These are phyloP conservation scores for Arthrinium phaeospermum DNA, from an alignment of 2,329 filamentous ascomycete species.

Conservation along the genomic window DNA sequence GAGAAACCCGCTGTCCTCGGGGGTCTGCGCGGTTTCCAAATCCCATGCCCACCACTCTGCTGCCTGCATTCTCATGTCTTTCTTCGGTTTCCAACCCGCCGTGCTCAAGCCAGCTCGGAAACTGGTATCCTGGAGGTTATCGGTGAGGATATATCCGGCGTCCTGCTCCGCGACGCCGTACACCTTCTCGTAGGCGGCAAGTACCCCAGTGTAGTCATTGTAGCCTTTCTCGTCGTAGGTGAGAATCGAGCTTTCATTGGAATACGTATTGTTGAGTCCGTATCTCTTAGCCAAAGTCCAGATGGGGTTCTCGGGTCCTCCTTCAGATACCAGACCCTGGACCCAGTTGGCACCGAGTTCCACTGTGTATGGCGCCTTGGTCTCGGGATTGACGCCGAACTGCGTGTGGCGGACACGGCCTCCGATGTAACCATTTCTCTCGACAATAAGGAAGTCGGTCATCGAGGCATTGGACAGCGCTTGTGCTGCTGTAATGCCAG, in stretches of 20 bases:
- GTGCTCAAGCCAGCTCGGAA: slow-evolving; percentile 63
- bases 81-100: slow-evolving; percentile 66
- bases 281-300: slow-evolving; percentile 68
- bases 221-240: slow-evolving; percentile 66
- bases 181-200: slow-evolving; percentile 55
- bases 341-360: slow-evolving; percentile 74
- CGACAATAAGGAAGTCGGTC: slow-evolving; percentile 68
- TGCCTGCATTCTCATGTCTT: slow-evolving; percentile 60
- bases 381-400: slow-evolving; percentile 54
- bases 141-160: slow-evolving; percentile 60
- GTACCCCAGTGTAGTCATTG: slow-evolving; percentile 54
- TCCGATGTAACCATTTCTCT: slow-evolving; percentile 66
- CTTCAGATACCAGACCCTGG: slow-evolving; percentile 35
- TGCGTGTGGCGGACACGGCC: slow-evolving; percentile 63
- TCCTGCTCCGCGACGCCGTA: slow-evolving; percentile 53
- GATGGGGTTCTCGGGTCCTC: slow-evolving; percentile 62
- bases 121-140: slow-evolving; percentile 67
- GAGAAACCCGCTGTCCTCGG: slow-evolving; percentile 60
- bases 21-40: slow-evolving; percentile 62
- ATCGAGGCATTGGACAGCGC: slow-evolving; percentile 65
- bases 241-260: slow-evolving; percentile 61
- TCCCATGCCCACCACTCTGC: slow-evolving; percentile 61
- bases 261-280: slow-evolving; percentile 59
- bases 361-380: slow-evolving; percentile 61
- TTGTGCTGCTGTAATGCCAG: slow-evolving; percentile 69